Base-by-base conservation (phyloP, 495 filamentous ascomycete species). In the Penicillium canariense region DNA sequence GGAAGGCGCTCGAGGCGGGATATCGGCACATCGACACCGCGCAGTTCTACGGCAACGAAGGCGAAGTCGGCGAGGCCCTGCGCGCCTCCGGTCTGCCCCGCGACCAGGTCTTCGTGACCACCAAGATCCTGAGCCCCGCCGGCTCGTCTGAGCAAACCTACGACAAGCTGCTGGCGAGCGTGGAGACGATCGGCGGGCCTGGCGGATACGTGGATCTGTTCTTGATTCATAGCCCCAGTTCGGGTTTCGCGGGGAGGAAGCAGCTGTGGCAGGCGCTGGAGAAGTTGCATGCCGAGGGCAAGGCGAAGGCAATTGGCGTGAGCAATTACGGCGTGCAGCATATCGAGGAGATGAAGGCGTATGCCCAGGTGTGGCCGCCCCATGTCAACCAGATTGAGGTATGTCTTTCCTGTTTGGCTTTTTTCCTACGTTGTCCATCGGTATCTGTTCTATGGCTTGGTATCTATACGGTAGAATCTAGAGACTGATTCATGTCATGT, bases 1-100 rank as follows among this genome's bases (percentile, higher is more conserved):
- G 78, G n/a, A 77, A 74, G 30, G 87, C 87, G n/a, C 70, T 90
- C 27, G 64, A 77, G 5, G 65, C 73, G 5, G 86, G 87, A 44
- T 89, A 89, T 71, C 81, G 85, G 34, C 85, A 87, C 68, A 86
- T 90, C 55, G 87, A 90, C 67, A 85, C 85, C 0, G 87, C 87
- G 0, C 84, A 89, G 63, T 83, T 80, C 67, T 89, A 89, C 66
- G 75, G 65, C 31, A 90, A 90, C 58, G 87, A 90, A 57, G 56
- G 63, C 2, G 77, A 87, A 61, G 84, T 89, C 54, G 87, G 87
- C 11, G 72, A 81, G 35, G 86, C 86, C 0, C 68, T 87, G 15
- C 78, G 76, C 32, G 51, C 78, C 34, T 80, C 78, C 9, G 73
- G 75, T 1, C 45, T 89, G 11, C 68, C 76, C 5, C 80, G 86